Base-by-base conservation (phyloP, 495 filamentous ascomycete genomes). In the Penicillium ochrochloron region DNA sequence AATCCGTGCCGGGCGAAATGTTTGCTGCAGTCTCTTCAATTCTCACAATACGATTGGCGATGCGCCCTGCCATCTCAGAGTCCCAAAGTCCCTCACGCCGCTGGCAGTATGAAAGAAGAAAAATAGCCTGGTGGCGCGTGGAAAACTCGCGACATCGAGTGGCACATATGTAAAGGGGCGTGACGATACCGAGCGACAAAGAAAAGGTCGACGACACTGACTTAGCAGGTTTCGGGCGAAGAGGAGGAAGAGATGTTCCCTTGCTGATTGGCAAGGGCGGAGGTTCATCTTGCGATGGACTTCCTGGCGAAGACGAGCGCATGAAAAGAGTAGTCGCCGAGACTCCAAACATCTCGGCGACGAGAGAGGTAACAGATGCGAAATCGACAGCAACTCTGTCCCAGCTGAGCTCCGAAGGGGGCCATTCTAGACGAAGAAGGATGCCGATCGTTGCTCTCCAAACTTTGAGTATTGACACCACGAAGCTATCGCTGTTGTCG, bases 11-110 rank as follows among this genome's bases (percentile, higher is more conserved):
- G 5, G 57, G 50, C 12, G 23, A 10, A 25, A 72, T 61, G 9
- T 52, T 58, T 17, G 60, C 58, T 0, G 75, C 72, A 21, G 70
- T 72, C 60, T 89, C 86, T 63, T 89, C 86, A 23, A 85, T 75
- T 15, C 74, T 74, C 62, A 83, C 76, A 57, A 87, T 72, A 71
- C 81, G 82, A 62, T 75, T 73, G 8, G 78, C 81, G 55, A 87
- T 82, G 8, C 77, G 76, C 15, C 81, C 84, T 21, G 82, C 79
- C 29, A 86, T 71, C 58, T 83, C 78, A 56, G 82, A 85, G 67
- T 88, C 85, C 85, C 83, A 88, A 69, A 88, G 80, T 23, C 81
- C 84, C 69, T 88, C 87, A 42, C 86, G 73, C 4, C 70, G 63
- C 12, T 62, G 59, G 46, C 66, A 63, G 15, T 51, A 37, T 0